Base-by-base conservation (phyloP, 2,329 filamentous ascomycete genomes). In the Gaeumannomyces sp. region DNA sequence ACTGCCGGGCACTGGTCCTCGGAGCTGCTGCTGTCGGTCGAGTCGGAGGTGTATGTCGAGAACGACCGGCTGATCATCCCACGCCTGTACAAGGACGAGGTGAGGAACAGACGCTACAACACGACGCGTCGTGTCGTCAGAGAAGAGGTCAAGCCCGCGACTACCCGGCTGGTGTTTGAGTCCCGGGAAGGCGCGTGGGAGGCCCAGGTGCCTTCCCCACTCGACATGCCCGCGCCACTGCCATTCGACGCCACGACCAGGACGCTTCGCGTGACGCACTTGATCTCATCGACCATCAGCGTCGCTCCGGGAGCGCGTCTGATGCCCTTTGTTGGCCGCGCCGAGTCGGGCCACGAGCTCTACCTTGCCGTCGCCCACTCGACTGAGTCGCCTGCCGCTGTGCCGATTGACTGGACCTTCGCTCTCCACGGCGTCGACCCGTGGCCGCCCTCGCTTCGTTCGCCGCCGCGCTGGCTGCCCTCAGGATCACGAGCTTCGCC, bases 51-150 rank as follows among this genome's bases (percentile, higher is more conserved):
- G 2, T 66, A 67, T 22, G 57, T 75, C 14, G 35, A 69, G 5
- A 50, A 71, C 38, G 73, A 72, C 2, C 65, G 68, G 4, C 35
- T 69, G 6, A 53, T 71, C 25, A 71, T 76, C 31, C 73, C 74
- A 11, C 70, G 75, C 13, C 62, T 70, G 22, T 45, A 66, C 13
- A 64, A 56, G 8, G 64, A 67, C 61, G 62, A 56, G 16, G 33
- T 1, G 29, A n/a, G 59, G 53, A 71, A 71, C 29, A 62, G 65
- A 25, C 65, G 70, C 2, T 62, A 68, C 63, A 70, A 70, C 56
- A 65, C 69, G 10, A 56, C 63, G 33, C 67, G 66, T 14, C 65
- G 70, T 11, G 16, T 64, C 25, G 65, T 71, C 53, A 58, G 62
- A 22, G 25, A 45, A 6, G 29, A 33, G 13, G 59, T 38, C n/a